phyloP scores from a whole-genome alignment of 2,329 filamentous ascomycete genomes.

The Apiospora kogelbergensis region DNA sequence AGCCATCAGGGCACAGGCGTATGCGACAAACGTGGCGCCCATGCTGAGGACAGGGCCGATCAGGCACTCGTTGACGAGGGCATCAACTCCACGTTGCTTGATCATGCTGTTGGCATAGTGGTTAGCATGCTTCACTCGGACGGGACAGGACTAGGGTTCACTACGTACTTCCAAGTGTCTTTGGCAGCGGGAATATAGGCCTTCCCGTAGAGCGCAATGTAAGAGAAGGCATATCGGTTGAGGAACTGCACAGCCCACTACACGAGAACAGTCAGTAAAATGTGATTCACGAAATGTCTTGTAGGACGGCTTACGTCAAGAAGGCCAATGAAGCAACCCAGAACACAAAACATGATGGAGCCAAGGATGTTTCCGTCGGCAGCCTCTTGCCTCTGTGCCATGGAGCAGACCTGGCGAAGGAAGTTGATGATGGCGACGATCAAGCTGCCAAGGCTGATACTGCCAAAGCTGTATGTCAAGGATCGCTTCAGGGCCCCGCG shows the following conservation, averaged over 20 bases:
- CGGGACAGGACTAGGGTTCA: background rate
- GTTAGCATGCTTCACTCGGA: slow-evolving; percentile 2
- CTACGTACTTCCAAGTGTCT: slow-evolving; percentile 72
- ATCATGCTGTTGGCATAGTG: slow-evolving; percentile 60
- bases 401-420: slow-evolving; percentile 76
- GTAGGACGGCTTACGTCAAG: slow-evolving; percentile 41
- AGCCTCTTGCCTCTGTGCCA: slow-evolving; percentile 68
- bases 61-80: slow-evolving; percentile 84
- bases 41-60: slow-evolving; percentile 63
- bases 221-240: slow-evolving; percentile 89
- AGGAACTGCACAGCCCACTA: slow-evolving; percentile 85
- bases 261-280: background rate
- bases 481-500: slow-evolving; percentile 79
- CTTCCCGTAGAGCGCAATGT: slow-evolving; percentile 92
- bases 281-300: background rate
- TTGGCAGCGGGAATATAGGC: slow-evolving; percentile 84
- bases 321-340: slow-evolving; percentile 74
- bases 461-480: slow-evolving; percentile 89
- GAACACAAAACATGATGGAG: slow-evolving; percentile 64
- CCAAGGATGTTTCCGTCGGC: slow-evolving; percentile 68
- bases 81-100: slow-evolving; percentile 87
- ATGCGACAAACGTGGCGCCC: slow-evolving; percentile 74
- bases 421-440: slow-evolving; percentile 86
- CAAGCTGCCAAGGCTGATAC: slow-evolving; percentile 82
- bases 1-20: slow-evolving; percentile 75